These are phyloP conservation scores for Akanthomyces lecanii DNA, from an alignment of 2,329 filamentous ascomycete species.

Conservation along the genomic window DNA sequence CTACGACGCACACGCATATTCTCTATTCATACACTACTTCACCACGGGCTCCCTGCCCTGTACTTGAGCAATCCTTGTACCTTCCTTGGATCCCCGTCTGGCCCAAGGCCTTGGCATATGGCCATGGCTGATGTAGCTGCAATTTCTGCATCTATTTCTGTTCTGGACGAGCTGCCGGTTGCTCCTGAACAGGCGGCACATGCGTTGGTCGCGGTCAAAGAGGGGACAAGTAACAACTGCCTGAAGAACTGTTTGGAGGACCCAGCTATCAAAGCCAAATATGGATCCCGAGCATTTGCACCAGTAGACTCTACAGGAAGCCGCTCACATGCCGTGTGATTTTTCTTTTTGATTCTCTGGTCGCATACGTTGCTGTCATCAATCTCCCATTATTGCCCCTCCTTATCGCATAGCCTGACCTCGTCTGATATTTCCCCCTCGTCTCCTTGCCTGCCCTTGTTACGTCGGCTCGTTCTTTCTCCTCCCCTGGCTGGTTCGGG, in stretches of 20 bases:
- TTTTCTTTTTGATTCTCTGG: background rate
- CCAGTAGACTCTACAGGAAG: background rate
- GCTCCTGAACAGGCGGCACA: background rate
- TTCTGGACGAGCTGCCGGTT: background rate
- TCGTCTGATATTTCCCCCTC: background rate
- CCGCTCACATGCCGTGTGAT: background rate
- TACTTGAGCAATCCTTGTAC: too few species aligned
- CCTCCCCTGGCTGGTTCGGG: constrained; percentile 1
- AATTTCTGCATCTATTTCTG: background rate
- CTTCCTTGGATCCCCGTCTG: too few species aligned
- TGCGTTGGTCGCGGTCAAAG: background rate
- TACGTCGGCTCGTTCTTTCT: background rate
- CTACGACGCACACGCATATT: too few species aligned
- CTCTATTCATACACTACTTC: too few species aligned
- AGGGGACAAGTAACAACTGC: background rate
- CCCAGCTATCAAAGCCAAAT: background rate
- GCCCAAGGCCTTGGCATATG: background rate
- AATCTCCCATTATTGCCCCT: background rate
- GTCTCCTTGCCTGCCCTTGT: background rate
- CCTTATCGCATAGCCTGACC: background rate
- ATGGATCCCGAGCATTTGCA: background rate
- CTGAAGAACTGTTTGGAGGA: background rate
- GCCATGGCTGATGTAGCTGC: background rate
- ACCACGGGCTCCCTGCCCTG: too few species aligned
- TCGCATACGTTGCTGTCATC: too few species aligned